phyloP scores from a whole-genome alignment of 352 stramenopile species.

The Phytopythium sindhum region DNA sequence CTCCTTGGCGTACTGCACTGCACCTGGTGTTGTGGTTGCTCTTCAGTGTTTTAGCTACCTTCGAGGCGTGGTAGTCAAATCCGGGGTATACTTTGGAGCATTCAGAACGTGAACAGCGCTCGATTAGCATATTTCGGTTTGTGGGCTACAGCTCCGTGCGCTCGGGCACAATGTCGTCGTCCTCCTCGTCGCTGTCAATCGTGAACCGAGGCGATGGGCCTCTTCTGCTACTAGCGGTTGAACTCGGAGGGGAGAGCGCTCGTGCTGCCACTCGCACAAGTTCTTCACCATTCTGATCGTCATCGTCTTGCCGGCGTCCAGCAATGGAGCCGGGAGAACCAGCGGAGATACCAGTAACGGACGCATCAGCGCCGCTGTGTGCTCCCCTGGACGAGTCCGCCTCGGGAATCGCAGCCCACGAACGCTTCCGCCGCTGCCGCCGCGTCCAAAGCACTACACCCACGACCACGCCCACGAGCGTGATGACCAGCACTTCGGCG shows the following conservation, averaged over 20 bases:
- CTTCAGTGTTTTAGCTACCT: too few relatives aligned
- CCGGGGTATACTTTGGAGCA: not conserved
- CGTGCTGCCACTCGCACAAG: not conserved
- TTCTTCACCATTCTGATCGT: not conserved
- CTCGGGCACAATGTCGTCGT: slow-evolving; percentile 14
- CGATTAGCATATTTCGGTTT: not conserved
- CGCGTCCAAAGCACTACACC: slow-evolving; percentile 40
- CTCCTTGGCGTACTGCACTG: too few relatives aligned
- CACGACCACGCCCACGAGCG: slow-evolving; percentile 51
- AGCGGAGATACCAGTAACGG: slow-evolving; percentile 4
- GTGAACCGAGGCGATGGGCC: slow-evolving; percentile 36
- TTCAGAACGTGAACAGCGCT: not conserved
- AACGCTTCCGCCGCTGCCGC: slow-evolving; percentile 31
- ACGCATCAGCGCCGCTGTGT: not conserved
- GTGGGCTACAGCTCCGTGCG: slow-evolving; percentile 10
- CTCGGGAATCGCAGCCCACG: slow-evolving; percentile 53
- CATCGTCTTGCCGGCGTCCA: not conserved
- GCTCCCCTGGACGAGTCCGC: slow-evolving; percentile 15
- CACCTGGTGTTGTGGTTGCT: too few relatives aligned
- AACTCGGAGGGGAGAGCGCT: slow-evolving; percentile 18
- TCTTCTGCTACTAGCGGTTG: slow-evolving; percentile 22
- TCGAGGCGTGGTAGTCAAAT: not conserved
- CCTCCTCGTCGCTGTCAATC: slow-evolving; percentile 44
- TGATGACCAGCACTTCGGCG: slow-evolving; percentile 47
- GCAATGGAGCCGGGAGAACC: not conserved